Conservation (phyloP, 208 protist species). For the Naegleria lovaniensis region DNA sequence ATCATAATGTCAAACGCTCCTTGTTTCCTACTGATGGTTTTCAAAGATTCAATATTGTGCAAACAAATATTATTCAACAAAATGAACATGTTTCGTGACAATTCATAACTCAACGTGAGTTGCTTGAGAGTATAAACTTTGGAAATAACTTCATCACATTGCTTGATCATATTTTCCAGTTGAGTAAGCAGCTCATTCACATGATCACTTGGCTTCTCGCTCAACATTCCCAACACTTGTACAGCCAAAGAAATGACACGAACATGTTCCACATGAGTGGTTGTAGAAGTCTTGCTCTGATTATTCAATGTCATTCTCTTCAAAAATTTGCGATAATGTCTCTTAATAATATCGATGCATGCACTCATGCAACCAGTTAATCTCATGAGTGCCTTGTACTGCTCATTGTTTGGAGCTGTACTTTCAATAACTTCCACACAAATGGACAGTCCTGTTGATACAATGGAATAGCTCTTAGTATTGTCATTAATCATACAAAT, state of each 20-base stretch:
- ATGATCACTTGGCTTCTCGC: background rate
- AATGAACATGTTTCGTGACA: background rate
- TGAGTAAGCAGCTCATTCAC: background rate
- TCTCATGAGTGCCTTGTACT: background rate
- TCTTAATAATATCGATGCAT: background rate
- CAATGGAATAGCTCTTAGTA: background rate
- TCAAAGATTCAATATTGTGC: background rate
- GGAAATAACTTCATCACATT: background rate
- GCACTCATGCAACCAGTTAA: background rate
- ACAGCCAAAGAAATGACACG: background rate
- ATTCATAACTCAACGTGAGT: background rate
- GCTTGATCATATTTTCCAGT: background rate
- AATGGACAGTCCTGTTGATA: background rate
- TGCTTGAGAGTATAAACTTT: background rate
- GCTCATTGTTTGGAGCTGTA: background rate
- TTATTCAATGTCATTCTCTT: background rate
- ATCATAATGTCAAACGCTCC: background rate
- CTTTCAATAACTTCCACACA: background rate
- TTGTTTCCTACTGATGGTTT: background rate
- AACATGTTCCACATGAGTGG: background rate
- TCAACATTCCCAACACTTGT: background rate
- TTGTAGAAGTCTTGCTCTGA: no score
- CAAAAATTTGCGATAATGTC: background rate
- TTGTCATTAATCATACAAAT: background rate
- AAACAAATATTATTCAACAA: background rate